Base-by-base conservation (phyloP, 441 rosid species). In the Adansonia rubrostipa region DNA sequence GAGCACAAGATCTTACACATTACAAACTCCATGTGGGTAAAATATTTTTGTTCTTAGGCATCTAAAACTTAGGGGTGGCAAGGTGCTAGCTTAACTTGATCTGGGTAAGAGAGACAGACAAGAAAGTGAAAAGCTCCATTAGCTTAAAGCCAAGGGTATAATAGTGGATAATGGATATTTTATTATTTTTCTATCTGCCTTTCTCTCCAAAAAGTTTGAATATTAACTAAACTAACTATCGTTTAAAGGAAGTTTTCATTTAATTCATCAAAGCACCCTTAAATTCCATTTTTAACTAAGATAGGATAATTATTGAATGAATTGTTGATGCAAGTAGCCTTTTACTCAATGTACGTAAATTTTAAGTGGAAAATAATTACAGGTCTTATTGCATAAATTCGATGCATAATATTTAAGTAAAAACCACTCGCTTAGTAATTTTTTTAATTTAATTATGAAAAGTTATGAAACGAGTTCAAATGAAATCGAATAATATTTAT, bases 61-160 rank as follows among this genome's bases (percentile, higher is more conserved):
- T 17, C 67, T 28, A 63, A 63, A 63, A 4, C 19, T 1, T 63
- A 13, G 33, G 67, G 45, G 44, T 63, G 67, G 3, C 42, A 63
- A 61, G 65, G 36, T 22, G 65, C 36, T 61, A 61, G 65, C 22
- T 61, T 61, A 61, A 61, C 40, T 10, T 60, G 65, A 60, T 22
- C 36, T 60, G 65, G 40, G 36, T 9, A 22, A 22, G 36, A 15
- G 7, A 22, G 6, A 8, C 6, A 10, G 15, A 60, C 15, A 61
- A 61, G 65, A 58, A 19, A 58, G 63, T 58, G 63, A 58, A 19
- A 19, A 58, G 19, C 63, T 8, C 13, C 33, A 20, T 58, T 58
- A 58, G 14, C 13, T 20, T 19, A 19, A 58, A 20, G 63, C 33
- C 19, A 56, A 19, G 10, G 9, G 4, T 58, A 9, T 19, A 8